Percentiles rank a stretch among this genome's conserved stretches.
Evolutionary conservation across 1,139 yeast species (phyloP).

Genomic region (Yamadazyma sp.): DNA sequence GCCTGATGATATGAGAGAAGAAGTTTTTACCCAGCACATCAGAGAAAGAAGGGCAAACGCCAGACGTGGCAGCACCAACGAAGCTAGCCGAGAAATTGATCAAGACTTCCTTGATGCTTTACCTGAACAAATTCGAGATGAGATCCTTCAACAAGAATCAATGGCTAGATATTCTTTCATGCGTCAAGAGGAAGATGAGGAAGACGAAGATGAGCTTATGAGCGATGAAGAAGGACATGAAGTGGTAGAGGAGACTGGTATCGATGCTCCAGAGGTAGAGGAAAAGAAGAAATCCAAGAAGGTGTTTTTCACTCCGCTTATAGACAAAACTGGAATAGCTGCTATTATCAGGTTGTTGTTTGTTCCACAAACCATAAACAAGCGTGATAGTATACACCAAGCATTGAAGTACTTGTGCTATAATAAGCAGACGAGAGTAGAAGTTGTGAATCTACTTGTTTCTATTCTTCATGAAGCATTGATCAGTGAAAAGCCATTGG

Average conservation of each 20-base stretch:
- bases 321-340: constrained; percentile 77
- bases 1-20: constrained; percentile 92
- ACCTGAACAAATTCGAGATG: constrained; percentile 73
- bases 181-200: constrained; percentile 27
- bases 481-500: constrained; percentile 58
- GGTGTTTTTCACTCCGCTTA: constrained; percentile 60
- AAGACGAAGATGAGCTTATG: constrained; percentile 24
- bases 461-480: constrained; percentile 77
- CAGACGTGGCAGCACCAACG: constrained; percentile 23
- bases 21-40: constrained; percentile 84
- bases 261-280: not conserved
- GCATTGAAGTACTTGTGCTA: constrained; percentile 68
- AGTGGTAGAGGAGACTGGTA: constrained; percentile 1
- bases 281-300: constrained; percentile 11
- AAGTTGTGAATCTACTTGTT: constrained; percentile 68
- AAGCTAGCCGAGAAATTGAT: constrained; percentile 64
- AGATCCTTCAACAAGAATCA: constrained; percentile 68
- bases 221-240: constrained; percentile 12
- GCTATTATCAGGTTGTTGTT: constrained; percentile 70
- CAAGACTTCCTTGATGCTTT: constrained; percentile 81
- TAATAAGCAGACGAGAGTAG: constrained; percentile 77
- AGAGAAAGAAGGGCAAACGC: constrained; percentile 66
- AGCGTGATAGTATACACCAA: constrained; percentile 66
- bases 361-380: constrained; percentile 67
- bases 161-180: constrained; percentile 40